These are phyloP conservation scores for Glomus cerebriforme DNA, from an alignment of 192 early-diverging fungal species.

Conservation along the genomic window DNA sequence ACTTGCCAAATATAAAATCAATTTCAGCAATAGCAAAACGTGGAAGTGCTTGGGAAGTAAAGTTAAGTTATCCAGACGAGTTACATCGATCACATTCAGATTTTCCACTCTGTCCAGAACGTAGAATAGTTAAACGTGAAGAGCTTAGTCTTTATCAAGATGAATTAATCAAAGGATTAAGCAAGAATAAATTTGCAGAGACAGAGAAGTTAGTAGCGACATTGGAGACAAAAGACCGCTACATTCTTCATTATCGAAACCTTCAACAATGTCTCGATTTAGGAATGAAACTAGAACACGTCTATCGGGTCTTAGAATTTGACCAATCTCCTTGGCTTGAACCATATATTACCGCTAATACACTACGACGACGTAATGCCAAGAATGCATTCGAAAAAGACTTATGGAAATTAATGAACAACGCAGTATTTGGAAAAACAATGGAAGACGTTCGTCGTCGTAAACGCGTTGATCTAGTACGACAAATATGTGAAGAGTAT, in stretches of 20 bases:
- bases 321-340: slow-evolving; percentile 13
- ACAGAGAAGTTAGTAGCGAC: slow-evolving; percentile 26
- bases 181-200: not conserved
- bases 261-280: slow-evolving; percentile 11
- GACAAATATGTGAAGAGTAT: not conserved
- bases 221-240: slow-evolving; percentile 2
- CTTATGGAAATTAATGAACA: slow-evolving; percentile 30
- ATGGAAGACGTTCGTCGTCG: slow-evolving; percentile 14
- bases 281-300: slow-evolving; percentile 9
- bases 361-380: slow-evolving; percentile 19
- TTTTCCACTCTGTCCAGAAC: slow-evolving; percentile 15
- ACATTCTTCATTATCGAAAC: slow-evolving; percentile 22
- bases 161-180: not conserved
- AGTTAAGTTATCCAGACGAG: not conserved
- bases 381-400: slow-evolving; percentile 29
- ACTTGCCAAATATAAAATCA: slow-evolving; percentile 6
- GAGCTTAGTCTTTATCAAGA: not conserved
- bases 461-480: not conserved
- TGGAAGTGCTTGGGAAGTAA: slow-evolving; percentile 10
- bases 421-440: slow-evolving; percentile 29
- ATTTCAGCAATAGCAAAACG: slow-evolving; percentile 12
- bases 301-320: slow-evolving; percentile 18
- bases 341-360: slow-evolving; percentile 1
- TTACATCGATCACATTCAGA: too few species aligned
- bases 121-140: slow-evolving; percentile 17